Evolutionary conservation across 139 green algal species (phyloP).

Genomic region (Chlorella sp.): DNA sequence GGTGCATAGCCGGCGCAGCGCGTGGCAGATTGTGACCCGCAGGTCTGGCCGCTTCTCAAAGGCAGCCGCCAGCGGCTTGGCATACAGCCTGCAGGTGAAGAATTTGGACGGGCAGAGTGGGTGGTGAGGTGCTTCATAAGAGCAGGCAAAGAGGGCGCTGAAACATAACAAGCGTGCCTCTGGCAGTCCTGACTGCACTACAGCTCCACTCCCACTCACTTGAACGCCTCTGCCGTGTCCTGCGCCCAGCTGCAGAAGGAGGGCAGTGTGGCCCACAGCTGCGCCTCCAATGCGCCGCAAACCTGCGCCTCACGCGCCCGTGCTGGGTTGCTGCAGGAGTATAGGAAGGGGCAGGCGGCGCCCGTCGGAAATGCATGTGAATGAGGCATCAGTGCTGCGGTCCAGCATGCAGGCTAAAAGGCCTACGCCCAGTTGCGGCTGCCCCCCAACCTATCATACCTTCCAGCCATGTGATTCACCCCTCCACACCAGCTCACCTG

Average conservation of each 20-base stretch:
- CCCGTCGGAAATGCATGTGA: too few species aligned
- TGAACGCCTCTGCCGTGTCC: slow-evolving; percentile 62
- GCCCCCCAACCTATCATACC: too few species aligned
- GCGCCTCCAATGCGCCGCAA: slow-evolving; percentile 54
- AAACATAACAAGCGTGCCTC: too few species aligned
- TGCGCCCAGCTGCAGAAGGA: slow-evolving; percentile 82
- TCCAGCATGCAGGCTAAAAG: too few species aligned
- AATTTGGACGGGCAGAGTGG: neutral
- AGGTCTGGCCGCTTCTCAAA: slow-evolving; percentile 80
- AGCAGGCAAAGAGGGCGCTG: too few species aligned
- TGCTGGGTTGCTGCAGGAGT: slow-evolving; percentile 19
- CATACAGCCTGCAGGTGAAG: slow-evolving; percentile 37
- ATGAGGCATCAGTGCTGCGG: too few species aligned
- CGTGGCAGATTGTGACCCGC: slow-evolving; percentile 62
- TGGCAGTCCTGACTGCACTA: too few species aligned
- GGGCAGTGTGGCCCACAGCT: slow-evolving; percentile 90
- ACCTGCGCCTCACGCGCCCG: slow-evolving; percentile 62
- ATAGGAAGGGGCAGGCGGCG: too few species aligned
- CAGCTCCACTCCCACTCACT: too few species aligned
- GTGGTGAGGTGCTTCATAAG: neutral
- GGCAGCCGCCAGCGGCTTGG: slow-evolving; percentile 58
- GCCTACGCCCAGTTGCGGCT: too few species aligned
- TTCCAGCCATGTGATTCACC: neutral
- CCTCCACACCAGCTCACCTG: neutral
- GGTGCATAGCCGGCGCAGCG: slow-evolving; percentile 59